Conservation (phyloP, 1,284 basidiomycete species). For the Tilletia setariae region DNA sequence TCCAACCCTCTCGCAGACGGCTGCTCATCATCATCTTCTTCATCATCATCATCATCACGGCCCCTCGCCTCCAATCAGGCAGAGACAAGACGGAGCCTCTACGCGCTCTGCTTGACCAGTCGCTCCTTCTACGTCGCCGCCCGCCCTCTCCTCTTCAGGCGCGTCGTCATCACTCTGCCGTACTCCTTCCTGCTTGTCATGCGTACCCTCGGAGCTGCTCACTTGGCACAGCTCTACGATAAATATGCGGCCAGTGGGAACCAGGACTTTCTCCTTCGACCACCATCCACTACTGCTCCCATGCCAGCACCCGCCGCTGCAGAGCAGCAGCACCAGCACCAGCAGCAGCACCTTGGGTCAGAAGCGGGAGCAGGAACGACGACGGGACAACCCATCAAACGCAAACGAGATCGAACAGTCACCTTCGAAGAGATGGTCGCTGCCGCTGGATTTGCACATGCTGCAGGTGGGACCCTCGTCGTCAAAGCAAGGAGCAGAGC, state of each 20-base stretch:
- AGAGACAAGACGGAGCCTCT: slow-evolving; percentile 42
- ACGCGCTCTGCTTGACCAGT: slow-evolving; percentile 48
- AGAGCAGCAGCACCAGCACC: neutral
- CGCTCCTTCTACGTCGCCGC: slow-evolving; percentile 45
- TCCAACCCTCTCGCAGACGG: slow-evolving; percentile 26
- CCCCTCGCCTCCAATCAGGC: slow-evolving; percentile 40
- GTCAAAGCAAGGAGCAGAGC: slow-evolving; percentile 20
- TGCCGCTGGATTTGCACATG: slow-evolving; percentile 46
- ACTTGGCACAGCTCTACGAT: slow-evolving; percentile 44
- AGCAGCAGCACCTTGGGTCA: neutral
- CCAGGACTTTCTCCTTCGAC: slow-evolving; percentile 16
- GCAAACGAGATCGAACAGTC: slow-evolving; percentile 29
- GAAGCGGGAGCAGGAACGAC: neutral
- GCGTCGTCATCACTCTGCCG: slow-evolving; percentile 50
- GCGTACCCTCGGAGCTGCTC: slow-evolving; percentile 39
- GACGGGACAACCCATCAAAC: slow-evolving; percentile 12
- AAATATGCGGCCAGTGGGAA: slow-evolving; percentile 36
- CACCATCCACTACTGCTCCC: neutral
- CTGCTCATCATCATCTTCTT: no score
- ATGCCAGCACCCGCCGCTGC: neutral
- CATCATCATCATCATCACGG: no score
- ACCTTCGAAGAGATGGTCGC: slow-evolving; percentile 47
- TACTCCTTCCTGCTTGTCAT: slow-evolving; percentile 48
- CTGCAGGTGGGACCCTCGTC: slow-evolving; percentile 37
- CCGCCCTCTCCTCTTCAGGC: slow-evolving; percentile 45